Evolutionary conservation across 73 alveolate species (phyloP), one percentile per base, ranked within the genome.

Genomic region (Paramecium sexaurelia): DNA sequence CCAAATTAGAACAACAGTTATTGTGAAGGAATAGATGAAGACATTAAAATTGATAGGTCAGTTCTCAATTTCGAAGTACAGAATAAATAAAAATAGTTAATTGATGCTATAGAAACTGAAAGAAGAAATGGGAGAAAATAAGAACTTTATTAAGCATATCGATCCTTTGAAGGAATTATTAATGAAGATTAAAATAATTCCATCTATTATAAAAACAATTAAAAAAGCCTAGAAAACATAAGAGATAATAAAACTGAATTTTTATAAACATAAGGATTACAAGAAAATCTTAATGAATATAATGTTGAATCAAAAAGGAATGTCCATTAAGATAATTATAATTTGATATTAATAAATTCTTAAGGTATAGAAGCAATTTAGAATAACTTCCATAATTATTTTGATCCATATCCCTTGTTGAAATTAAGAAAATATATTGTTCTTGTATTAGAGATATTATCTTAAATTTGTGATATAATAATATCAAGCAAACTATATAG

Each of bases 1-100:
- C 20, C 9, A 61, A 61, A 32, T 32, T 26, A 61, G 10, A 29
- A 61, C 11, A 26, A 61, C 11, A 61, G 83, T 19, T 61, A 61
- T 61, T 26, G 43, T 13, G 83, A 61, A 29, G 83, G 83, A 26
- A 29, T 61, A 61, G 83, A 61, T 61, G 83, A 61, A 26, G 39
- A 26, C 10, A 29, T 61, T 6, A 26, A 22, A 13, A 61, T 61
- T 24, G n/a, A 61, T 61, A 11, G 83, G 11, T 32, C 83, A 61
- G 43, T 29, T 32, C 39, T 61, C 47, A 61, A 61, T 29, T 61
- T 51, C 67, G 43, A 61, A 10, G 83, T 29, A 61, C 20, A 61
- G 39, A 32, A 26, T 29, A 61, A 26, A 61, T 61, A 61, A 61
- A 61, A 26, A 61, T 32, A 61, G 83, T 45, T 29, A 11, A 61